Evolutionary conservation across 768 basidiomycete species (phyloP), one percentile per base, ranked within the genome.

Genomic region (Mycena crocata): DNA sequence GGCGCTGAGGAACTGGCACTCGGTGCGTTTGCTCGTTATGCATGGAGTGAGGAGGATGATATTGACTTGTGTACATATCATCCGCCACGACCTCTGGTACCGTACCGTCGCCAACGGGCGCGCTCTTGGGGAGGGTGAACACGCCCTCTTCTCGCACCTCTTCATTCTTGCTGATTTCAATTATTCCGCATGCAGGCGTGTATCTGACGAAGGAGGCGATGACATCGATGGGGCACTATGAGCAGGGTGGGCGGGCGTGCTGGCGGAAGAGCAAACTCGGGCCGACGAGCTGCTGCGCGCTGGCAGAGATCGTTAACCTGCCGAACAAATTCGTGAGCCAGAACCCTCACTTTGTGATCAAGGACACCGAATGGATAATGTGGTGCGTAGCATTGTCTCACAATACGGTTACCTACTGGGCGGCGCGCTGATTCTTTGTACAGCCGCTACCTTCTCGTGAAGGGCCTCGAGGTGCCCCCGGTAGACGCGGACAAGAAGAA

Each of bases 11-110:
- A 92, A 92, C 66, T 92, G 90, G 90, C 90, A 92, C 74, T 89
- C 89, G 28, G 90, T 90, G 75, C 32, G 82, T 58, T 19, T 28
- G 28, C 30, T 48, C 31, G 28, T 46, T 31, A 21, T 34, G 34
- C 51, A 15, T 8, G 19, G 21, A n/a, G n/a, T n/a, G n/a, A n/a
- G n/a, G n/a, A n/a, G n/a, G n/a, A n/a, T n/a, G 21, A 32, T 51
- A 30, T 40, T 64, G 40, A 52, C 39, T 46, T n/a, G 57, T 24
- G 24, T 17, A 30, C 64, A 90, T 89, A 91, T 92, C 62, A 87
- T 93, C 50, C 85, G 90, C 19, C 88, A 92, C 73, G 91, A 91
- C 2, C 79, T 93, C 9, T 91, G 90, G 88, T 88, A 80, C 75
- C 87, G 85, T 74, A 74, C 74, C 0, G 72, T 88, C 17, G 75